Evolutionary conservation across 2,329 filamentous ascomycete genomes (phyloP), one percentile per base, ranked within the genome.

Genomic region (Colletotrichum sp.): DNA sequence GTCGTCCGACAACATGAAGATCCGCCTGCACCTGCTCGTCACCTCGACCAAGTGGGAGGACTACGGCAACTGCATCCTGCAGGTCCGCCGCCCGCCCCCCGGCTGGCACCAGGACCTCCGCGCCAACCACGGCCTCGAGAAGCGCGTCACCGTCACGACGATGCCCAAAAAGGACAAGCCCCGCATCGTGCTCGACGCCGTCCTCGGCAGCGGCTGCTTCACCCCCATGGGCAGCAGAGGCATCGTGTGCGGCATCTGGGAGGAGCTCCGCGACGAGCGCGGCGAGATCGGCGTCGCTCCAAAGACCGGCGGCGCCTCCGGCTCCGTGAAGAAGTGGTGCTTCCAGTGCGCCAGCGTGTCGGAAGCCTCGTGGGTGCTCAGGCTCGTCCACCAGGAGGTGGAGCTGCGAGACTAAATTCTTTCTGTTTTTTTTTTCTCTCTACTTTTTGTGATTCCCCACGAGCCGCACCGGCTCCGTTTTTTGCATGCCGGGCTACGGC

Each of bases 161-260:
- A 93, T 95, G 81, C 93, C 92, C 2, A 91, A 92, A 83, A 91
- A 90, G 24, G 89, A 90, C 39, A 83, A 87, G 77, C 91, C 91
- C 26, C 88, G 93, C 76, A 89, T 93, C 2, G 84, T 98, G 43
- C 89, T 98, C 1, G 96, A 99, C 83, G 95, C 95, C 2, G 96
- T 96, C 64, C 88, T 98, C 3, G 94, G 94, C 13, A 95, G 96
- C 82, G 94, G 92, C 72, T 96, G 95, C 81, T 98, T 98, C 85
- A 94, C 96, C 79, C 89, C 95, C 21, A 92, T 98, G 76, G 96
- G 95, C 7, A 92, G 94, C 78, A 94, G 95, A 39, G 96, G 96
- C 63, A 96, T 98, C 80, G 95, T 97, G 2, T 93, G 98, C 72
- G 96, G 94, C 78, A 94, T 98, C 43, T 97, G 95, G 92, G 94